A percentile compares a stretch with the other conserved stretches of the same genome.
phyloP scores from a whole-genome alignment of 371 early-diverging fungal genomes.

The Phascolomyces articulosus region DNA sequence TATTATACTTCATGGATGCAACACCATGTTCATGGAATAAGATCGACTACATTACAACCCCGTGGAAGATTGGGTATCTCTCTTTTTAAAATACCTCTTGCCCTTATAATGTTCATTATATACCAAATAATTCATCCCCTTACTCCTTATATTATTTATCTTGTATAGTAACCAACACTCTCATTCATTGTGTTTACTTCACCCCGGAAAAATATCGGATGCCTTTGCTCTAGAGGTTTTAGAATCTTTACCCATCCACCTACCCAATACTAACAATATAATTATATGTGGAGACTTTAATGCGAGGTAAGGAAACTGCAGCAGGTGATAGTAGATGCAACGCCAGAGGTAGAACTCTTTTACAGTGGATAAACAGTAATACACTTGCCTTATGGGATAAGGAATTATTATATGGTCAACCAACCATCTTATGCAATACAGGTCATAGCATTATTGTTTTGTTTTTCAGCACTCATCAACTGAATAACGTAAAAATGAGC shows the following conservation, averaged over 20 bases:
- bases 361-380: no score
- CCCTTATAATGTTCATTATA: background rate
- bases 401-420: conserved; percentile 12
- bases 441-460: conserved; percentile 11
- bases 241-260: conserved; percentile 2
- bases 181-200: conserved; percentile 18
- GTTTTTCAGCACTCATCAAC: conserved; percentile 4
- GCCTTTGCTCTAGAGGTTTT: background rate
- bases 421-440: conserved; percentile 1
- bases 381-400: background rate
- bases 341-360: background rate
- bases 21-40: conserved; percentile 12
- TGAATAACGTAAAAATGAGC: background rate
- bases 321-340: background rate
- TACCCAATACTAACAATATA: conserved; percentile 6
- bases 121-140: conserved; percentile 2
- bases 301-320: background rate
- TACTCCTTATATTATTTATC: background rate
- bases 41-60: background rate
- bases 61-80: conserved; percentile 9
- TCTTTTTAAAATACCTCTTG: conserved; percentile 4
- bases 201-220: conserved; percentile 3
- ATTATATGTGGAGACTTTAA: no score
- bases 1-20: conserved; percentile 14
- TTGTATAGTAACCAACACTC: background rate